A percentile compares a stretch with the other conserved stretches of the same genome.
Conservation (phyloP, 2,329 filamentous ascomycete genomes). For the Alternaria arbusti region DNA sequence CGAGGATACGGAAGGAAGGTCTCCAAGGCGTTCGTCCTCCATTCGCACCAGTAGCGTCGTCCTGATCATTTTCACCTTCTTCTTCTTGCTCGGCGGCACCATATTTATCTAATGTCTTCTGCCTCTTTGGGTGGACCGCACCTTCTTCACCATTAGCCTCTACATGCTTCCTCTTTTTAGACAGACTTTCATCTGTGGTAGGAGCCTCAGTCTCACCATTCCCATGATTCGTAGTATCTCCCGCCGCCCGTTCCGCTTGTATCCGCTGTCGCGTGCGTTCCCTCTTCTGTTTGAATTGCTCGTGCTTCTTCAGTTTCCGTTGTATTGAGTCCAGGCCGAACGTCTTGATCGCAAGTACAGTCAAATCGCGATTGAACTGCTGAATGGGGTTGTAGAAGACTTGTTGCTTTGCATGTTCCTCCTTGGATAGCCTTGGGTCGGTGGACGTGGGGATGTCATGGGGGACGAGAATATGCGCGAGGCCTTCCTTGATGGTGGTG, state of each 20-base stretch:
- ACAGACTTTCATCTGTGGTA: conserved; percentile 9
- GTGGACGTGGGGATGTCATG: conserved; percentile 56
- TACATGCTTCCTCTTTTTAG: conserved; percentile 36
- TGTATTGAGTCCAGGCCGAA: conserved; percentile 74
- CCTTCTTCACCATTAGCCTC: conserved; percentile 18
- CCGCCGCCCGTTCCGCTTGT: conserved; percentile 14
- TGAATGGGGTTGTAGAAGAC: conserved; percentile 99
- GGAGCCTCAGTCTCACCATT: not conserved
- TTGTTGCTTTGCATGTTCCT: conserved; percentile 66
- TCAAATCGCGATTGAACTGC: conserved; percentile 97
- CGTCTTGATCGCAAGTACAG: conserved; percentile 87
- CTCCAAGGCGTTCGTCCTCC: conserved; percentile 25
- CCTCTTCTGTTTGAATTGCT: conserved; percentile 49
- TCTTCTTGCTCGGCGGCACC: conserved; percentile 15
- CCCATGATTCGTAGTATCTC: not conserved
- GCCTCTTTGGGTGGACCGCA: conserved; percentile 32
- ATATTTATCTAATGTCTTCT: conserved; percentile 26
- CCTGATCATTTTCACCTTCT: not conserved
- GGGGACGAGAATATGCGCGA: conserved; percentile 71
- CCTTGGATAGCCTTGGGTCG: conserved; percentile 56
- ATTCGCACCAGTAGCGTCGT: not conserved
- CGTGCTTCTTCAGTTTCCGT: conserved; percentile 52
- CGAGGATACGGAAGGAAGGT: conserved; percentile 69
- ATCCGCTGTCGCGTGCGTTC: conserved; percentile 31
- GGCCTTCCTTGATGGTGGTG: conserved; percentile 69